A percentile compares a stretch with the other conserved stretches of the same genome.
Evolutionary conservation across 306 rosid genomes (phyloP).

Genomic region (Argentina anserina): DNA sequence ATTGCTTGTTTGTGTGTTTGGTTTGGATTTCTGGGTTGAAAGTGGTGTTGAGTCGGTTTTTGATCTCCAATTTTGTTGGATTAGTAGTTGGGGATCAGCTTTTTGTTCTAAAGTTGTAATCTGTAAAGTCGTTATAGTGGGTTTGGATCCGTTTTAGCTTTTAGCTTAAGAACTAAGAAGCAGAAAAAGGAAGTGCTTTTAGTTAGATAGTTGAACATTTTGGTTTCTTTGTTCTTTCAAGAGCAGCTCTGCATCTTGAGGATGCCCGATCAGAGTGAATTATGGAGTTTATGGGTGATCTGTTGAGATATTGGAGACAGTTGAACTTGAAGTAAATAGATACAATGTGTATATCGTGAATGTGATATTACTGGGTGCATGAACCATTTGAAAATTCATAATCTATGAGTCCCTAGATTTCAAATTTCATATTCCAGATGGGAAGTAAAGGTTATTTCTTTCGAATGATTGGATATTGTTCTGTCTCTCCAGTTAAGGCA

Average conservation of each 20-base stretch:
- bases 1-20: background rate
- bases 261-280: background rate
- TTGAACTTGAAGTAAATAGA: background rate
- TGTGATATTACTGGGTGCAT: background rate
- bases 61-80: background rate
- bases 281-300: background rate
- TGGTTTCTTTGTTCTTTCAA: background rate
- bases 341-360: background rate
- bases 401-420: background rate
- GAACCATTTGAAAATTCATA: background rate
- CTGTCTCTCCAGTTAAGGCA: background rate
- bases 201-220: background rate
- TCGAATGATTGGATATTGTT: background rate
- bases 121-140: background rate
- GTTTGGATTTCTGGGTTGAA: background rate
- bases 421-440: background rate
- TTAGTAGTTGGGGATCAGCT: background rate
- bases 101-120: background rate
- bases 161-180: background rate
- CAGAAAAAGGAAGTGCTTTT: background rate
- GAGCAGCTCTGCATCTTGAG: background rate
- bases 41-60: background rate
- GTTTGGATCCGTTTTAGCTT: background rate
- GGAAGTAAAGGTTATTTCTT: background rate
- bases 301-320: background rate